phyloP scores from a whole-genome alignment of 495 filamentous ascomycete species.

The Xylaria palmicola region DNA sequence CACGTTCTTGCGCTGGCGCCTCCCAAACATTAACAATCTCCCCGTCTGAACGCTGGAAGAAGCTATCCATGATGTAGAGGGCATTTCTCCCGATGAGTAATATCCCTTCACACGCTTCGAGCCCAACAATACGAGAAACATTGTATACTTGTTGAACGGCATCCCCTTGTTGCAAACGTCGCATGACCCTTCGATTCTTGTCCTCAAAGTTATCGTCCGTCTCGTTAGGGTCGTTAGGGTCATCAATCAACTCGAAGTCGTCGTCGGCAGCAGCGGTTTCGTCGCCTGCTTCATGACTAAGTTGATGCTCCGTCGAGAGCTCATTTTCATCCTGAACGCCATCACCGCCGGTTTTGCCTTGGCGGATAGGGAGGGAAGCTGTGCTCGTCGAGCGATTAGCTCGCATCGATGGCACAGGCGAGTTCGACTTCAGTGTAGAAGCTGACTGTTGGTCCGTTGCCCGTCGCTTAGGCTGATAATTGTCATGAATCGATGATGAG shows the following conservation, averaged over 20 bases:
- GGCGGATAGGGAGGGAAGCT: slow-evolving; percentile 14
- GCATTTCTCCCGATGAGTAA: slow-evolving; percentile 89
- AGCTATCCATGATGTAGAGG: slow-evolving; percentile 91
- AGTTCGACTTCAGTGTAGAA: slow-evolving; percentile 44
- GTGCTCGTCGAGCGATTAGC: slow-evolving; percentile 19
- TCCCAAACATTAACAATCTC: slow-evolving; percentile 96
- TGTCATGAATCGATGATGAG: slow-evolving; percentile 60
- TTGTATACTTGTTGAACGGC: slow-evolving; percentile 94
- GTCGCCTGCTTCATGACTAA: slow-evolving; percentile 15
- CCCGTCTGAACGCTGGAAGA: slow-evolving; percentile 90
- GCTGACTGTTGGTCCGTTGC: slow-evolving; percentile 32
- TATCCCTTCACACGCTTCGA: slow-evolving; percentile 89
- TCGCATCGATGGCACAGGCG: slow-evolving; percentile 24
- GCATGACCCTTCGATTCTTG: slow-evolving; percentile 95
- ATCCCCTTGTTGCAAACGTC: slow-evolving; percentile 87
- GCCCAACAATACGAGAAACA: slow-evolving; percentile 85
- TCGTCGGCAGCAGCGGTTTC: slow-evolving; percentile 63
- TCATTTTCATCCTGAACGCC: slow-evolving; percentile 28
- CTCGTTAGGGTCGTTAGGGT: slow-evolving; percentile 71
- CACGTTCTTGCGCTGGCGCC: slow-evolving; percentile 86
- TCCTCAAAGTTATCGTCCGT: slow-evolving; percentile 88
- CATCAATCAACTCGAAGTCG: slow-evolving; percentile 90
- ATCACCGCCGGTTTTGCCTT: slow-evolving; percentile 24
- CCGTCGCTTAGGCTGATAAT: slow-evolving; percentile 85
- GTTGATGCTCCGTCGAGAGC: slow-evolving; percentile 24